These are phyloP conservation scores for Gymnopus androsaceus DNA, from an alignment of 1,284 basidiomycete species.

Conservation along the genomic window DNA sequence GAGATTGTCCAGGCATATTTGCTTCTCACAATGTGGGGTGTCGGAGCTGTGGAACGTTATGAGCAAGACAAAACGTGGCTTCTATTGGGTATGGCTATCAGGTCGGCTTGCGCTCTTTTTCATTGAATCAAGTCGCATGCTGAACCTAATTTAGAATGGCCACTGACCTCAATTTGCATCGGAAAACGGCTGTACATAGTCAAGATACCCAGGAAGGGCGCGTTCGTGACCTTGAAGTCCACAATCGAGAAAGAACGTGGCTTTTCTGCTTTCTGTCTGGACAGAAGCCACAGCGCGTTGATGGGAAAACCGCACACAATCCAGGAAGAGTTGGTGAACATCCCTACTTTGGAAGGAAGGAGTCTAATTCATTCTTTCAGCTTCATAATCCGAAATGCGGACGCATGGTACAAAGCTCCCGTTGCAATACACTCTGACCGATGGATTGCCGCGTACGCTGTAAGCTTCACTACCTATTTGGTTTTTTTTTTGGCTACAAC, in stretches of 20 bases:
- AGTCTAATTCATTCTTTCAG: too few species aligned
- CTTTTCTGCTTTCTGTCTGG: slow-evolving; percentile 87
- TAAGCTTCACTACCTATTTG: slow-evolving; percentile 38
- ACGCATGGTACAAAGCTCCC: slow-evolving; percentile 69
- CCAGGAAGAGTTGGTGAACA: slow-evolving; percentile 74
- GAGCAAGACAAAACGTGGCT: slow-evolving; percentile 98
- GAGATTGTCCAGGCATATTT: slow-evolving; percentile 94
- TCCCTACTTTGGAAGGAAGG: not conserved
- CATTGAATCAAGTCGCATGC: not conserved
- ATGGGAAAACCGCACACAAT: slow-evolving; percentile 90
- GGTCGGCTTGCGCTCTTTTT: slow-evolving; percentile 41
- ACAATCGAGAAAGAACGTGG: slow-evolving; percentile 95
- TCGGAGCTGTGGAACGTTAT: slow-evolving; percentile 90
- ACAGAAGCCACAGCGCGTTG: slow-evolving; percentile 89
- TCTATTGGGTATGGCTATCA: slow-evolving; percentile 82
- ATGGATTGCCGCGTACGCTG: slow-evolving; percentile 68
- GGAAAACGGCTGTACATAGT: slow-evolving; percentile 74
- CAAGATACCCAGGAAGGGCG: slow-evolving; percentile 76
- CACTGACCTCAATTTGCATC: slow-evolving; percentile 92
- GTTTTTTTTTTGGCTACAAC: too few species aligned
- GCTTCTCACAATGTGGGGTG: slow-evolving; percentile 81
- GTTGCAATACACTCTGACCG: slow-evolving; percentile 64
- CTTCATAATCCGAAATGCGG: slow-evolving; percentile 85
- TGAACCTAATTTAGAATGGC: slow-evolving; percentile 68
- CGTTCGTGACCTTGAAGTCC: slow-evolving; percentile 78